Base-by-base conservation (phyloP, 2,329 filamentous ascomycete genomes). In the Knufia petricola region DNA sequence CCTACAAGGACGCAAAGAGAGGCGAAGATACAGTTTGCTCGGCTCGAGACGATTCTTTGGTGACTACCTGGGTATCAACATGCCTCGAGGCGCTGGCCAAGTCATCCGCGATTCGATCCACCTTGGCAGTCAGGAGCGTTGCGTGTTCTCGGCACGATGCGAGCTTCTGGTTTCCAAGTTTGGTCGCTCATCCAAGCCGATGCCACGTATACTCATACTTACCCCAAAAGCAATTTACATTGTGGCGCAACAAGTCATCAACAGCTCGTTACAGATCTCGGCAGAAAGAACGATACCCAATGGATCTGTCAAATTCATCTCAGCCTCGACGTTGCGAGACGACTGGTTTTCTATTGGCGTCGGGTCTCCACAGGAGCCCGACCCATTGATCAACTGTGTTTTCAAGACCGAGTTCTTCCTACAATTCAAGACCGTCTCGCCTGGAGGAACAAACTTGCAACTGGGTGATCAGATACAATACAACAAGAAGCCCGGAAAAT, bases 361-460 rank as follows among this genome's bases (percentile, higher is more conserved):
- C 38, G 87, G 86, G n/a, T 89, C 89, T 26, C 82, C 83, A 7
- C 87, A 94, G 62, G 90, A 96, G 64, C 76, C 92, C 0, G 92
- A 98, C 65, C 88, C 92, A n/a, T 74, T 98, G 19, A 68, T 98
- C 60, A 94, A 83, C 68, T 98, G 92, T 62, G 72, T 95, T 17
- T 81, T 98, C 66, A 98, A 98, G 73, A 98, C 92, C 0, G 92
- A 98, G 62, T 82, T 98, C 67, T 94, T 96, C 63, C 94, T 90
- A 0, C 89, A 95, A 55, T 81, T 98, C 70, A 81, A 83, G 62
- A 81, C 79, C 44, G 80, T 81, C 46, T 85, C 94, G 67, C 82
- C 85, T 2, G 87, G 85, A 7, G 82, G 85, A 8, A 78, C 94
- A 62, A 87, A 82, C 62, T 69, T 98, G 41, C 87, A 85, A 67